Percentiles rank a stretch among this genome's conserved stretches.
Conservation (phyloP, 1,139 yeast genomes). For the Yamadazyma atlantica region DNA sequence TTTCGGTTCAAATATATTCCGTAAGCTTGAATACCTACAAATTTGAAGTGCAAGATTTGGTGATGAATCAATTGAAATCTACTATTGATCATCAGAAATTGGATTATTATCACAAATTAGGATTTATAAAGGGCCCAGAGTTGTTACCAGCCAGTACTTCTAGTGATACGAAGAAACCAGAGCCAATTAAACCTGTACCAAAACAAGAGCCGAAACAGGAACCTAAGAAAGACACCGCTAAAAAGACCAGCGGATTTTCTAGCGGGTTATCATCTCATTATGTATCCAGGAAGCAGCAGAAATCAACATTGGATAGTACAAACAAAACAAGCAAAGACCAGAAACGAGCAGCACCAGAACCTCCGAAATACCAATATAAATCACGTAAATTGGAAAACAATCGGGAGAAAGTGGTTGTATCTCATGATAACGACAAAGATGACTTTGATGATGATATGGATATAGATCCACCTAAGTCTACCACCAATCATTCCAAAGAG, state of each 20-base stretch:
- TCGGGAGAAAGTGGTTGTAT: conserved; percentile 38
- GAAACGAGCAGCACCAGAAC: conserved; percentile 7
- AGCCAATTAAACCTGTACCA: conserved; percentile 4
- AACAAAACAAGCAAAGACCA: conserved; percentile 4
- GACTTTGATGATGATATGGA: conserved; percentile 16
- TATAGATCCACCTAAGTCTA: conserved; percentile 4
- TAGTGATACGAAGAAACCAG: background rate
- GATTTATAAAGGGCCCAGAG: conserved; percentile 37
- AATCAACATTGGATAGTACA: conserved; percentile 12
- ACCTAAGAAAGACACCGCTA: conserved; percentile 5
- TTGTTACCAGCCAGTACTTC: conserved; percentile 12
- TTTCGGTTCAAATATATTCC: conserved; percentile 34
- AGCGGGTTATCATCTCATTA: conserved; percentile 25
- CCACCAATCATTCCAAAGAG: conserved; percentile 4
- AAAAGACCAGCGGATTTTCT: conserved; percentile 13
- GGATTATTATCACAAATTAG: conserved; percentile 25
- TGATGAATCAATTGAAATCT: conserved; percentile 27
- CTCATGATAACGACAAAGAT: conserved; percentile 20
- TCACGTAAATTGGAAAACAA: conserved; percentile 36
- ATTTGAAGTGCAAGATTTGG: conserved; percentile 25
- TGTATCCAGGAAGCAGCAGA: conserved; percentile 26
- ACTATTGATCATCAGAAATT: conserved; percentile 20
- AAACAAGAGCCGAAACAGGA: too few relatives aligned
- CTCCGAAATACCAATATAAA: conserved; percentile 33
- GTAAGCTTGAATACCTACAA: conserved; percentile 20